These are phyloP conservation scores for Whalleya microplaca DNA, from an alignment of 2,329 filamentous ascomycete species.

Conservation along the genomic window DNA sequence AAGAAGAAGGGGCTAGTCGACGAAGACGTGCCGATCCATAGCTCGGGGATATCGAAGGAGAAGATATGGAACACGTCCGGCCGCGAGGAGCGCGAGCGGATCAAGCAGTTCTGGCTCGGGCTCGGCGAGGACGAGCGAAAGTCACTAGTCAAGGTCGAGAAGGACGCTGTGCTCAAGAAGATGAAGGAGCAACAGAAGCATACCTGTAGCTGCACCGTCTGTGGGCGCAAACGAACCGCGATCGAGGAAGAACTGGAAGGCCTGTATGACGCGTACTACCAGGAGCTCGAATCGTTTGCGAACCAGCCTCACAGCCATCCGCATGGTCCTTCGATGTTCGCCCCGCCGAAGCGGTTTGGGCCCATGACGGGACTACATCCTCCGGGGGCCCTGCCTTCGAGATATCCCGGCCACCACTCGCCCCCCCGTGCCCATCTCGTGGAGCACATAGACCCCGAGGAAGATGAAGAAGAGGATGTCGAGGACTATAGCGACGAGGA, in stretches of 20 bases:
- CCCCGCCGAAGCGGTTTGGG: constrained; percentile 63
- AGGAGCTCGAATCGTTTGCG: constrained; percentile 96
- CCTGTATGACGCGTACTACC: constrained; percentile 97
- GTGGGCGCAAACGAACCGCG: constrained; percentile 91
- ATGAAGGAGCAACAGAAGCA: constrained; percentile 99
- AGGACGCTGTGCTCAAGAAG: constrained; percentile 95
- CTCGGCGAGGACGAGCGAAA: constrained; percentile 93
- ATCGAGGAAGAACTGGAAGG: constrained; percentile 98
- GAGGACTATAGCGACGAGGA: constrained; percentile 55
- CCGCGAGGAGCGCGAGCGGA: constrained; percentile 91
- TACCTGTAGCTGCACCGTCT: constrained; percentile 97
- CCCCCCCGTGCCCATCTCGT: constrained; percentile 77
- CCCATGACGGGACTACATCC: constrained; percentile 58
- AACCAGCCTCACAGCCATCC: constrained; percentile 73
- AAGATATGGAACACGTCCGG: constrained; percentile 98
- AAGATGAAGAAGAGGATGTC: constrained; percentile 55
- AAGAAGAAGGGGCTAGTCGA: constrained; percentile 50
- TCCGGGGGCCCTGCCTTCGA: constrained; percentile 59
- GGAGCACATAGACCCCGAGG: constrained; percentile 64
- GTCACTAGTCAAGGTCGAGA: constrained; percentile 95
- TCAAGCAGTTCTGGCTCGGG: constrained; percentile 97
- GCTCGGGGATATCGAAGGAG: constrained; percentile 65
- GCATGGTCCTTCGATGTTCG: constrained; percentile 70
- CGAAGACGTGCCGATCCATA: constrained; percentile 29
- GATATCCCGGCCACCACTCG: constrained; percentile 66